Conservation (phyloP, 768 basidiomycete species). For the Lactarius evosmus region DNA sequence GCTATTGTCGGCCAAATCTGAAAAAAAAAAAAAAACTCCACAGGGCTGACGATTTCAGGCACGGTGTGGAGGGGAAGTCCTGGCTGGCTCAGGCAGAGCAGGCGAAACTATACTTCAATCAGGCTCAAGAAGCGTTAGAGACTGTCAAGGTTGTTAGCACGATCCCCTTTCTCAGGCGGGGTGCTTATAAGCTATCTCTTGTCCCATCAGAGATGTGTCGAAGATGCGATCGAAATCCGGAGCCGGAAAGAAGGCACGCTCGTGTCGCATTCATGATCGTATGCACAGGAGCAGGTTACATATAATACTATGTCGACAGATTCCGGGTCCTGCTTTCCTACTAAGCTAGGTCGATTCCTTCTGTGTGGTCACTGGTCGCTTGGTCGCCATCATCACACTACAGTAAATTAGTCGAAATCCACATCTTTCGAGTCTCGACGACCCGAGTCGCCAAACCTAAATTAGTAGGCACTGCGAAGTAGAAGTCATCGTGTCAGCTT, state of each 20-base stretch:
- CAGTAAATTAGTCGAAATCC: too few species aligned
- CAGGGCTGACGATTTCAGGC: slow-evolving; percentile 13
- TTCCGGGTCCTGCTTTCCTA: too few species aligned
- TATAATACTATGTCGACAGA: neutral
- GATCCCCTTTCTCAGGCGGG: neutral
- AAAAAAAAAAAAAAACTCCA: too few species aligned
- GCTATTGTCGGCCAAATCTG: neutral
- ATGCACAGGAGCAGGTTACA: neutral
- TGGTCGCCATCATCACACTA: too few species aligned
- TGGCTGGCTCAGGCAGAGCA: neutral
- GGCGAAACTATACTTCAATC: slow-evolving; percentile 6
- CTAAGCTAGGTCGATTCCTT: too few species aligned
- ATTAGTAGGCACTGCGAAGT: too few species aligned
- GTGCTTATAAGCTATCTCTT: neutral
- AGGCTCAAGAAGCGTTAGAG: neutral
- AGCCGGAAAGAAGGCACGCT: neutral
- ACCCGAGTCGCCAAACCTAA: too few species aligned
- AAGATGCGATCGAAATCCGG: neutral
- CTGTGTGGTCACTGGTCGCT: too few species aligned
- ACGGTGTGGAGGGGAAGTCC: neutral
- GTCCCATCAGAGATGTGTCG: neutral
- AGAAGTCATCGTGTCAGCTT: too few species aligned
- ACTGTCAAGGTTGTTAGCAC: slow-evolving; percentile 6
- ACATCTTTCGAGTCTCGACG: too few species aligned
- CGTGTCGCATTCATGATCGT: neutral